Evolutionary conservation across 345 rosid species (phyloP).

Genomic region (Brassica rapa): DNA sequence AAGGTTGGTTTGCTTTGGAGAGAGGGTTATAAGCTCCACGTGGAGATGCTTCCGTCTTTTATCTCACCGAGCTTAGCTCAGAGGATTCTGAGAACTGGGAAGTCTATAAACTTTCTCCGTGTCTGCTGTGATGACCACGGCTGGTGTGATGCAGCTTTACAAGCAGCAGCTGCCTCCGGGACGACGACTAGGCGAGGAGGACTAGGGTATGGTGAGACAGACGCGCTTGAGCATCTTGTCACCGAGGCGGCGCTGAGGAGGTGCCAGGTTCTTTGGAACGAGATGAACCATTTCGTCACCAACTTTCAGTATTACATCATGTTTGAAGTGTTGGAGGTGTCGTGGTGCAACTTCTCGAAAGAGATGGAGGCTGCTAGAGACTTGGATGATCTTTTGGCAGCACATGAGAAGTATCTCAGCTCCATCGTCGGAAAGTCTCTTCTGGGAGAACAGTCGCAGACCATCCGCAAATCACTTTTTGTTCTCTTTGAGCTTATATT

Average conservation of each 20-base stretch:
- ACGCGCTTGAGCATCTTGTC: no score
- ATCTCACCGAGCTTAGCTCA: no score
- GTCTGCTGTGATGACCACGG: no score
- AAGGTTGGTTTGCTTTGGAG: no score
- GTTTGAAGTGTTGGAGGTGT: constrained; percentile 98
- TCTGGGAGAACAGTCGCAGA: constrained; percentile 85
- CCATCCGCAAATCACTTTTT: constrained; percentile 76
- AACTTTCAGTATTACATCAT: constrained; percentile 96
- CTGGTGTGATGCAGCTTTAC: no score
- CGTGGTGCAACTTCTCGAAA: constrained; percentile 87
- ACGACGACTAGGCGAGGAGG: no score
- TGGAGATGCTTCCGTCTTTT: no score
- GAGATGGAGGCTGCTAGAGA: constrained; percentile 94
- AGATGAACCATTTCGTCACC: constrained; percentile 96
- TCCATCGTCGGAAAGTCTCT: constrained; percentile 88
- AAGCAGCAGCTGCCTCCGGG: no score
- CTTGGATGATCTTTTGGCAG: constrained; percentile 93
- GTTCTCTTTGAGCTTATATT: constrained; percentile 87
- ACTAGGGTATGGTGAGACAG: no score
- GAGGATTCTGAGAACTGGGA: no score
- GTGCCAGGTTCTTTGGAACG: constrained; percentile 96
- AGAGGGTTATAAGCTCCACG: no score
- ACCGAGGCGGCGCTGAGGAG: constrained; percentile 78
- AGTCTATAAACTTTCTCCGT: no score
- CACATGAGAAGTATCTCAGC: constrained; percentile 90